Evolutionary conservation across 225 moss, liverwort and hornwort species (phyloP).

Genomic region (Antitrichia curtipendula): DNA sequence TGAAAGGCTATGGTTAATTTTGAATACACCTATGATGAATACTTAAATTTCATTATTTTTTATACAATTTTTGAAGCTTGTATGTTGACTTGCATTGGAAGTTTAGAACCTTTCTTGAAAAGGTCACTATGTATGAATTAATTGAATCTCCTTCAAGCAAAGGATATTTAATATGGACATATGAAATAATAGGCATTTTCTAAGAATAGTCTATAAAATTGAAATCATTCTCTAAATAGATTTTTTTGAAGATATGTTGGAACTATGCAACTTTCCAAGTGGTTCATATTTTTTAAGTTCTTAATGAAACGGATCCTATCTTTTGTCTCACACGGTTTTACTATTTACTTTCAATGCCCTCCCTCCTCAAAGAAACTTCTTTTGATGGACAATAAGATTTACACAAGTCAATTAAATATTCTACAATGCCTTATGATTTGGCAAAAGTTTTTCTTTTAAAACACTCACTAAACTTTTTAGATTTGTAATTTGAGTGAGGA

Average conservation of each 20-base stretch:
- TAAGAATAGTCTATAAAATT: no score
- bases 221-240: no score
- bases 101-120: neutral
- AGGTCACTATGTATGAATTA: no score
- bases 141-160: no score
- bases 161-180: no score
- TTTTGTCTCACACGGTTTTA: no score
- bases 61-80: neutral
- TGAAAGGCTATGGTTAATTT: neutral
- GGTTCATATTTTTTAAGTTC: no score
- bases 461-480: neutral
- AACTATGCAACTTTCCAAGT: no score
- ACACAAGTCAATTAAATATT: neutral
- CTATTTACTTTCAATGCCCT: no score
- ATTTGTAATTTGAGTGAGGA: accelerated
- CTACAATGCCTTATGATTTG: neutral
- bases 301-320: no score
- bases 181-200: no score
- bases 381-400: neutral
- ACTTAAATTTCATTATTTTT: neutral
- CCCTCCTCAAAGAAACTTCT: accelerated
- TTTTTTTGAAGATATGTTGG: no score
- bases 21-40: neutral
- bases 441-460: neutral
- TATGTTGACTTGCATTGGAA: neutral